Percentiles rank a stretch among this genome's conserved stretches.
phyloP scores from a whole-genome alignment of 768 basidiomycete species.

The Lenzites betulinus region DNA sequence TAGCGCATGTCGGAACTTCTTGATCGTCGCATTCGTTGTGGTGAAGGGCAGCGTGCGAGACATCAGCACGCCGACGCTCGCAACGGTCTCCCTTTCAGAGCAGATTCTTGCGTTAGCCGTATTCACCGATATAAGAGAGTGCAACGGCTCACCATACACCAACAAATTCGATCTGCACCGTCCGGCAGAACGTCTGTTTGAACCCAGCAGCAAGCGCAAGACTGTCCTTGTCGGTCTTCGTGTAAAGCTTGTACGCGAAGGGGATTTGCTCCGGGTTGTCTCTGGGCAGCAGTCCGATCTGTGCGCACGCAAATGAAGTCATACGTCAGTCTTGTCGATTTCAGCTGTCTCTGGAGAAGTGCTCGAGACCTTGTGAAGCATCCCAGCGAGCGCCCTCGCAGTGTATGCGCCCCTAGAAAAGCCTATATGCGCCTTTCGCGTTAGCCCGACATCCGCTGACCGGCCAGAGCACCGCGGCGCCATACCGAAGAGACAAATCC shows the following conservation, averaged over 20 bases:
- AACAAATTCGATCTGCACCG: slow-evolving; percentile 75
- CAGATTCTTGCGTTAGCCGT: neutral
- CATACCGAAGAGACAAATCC: slow-evolving; percentile 71
- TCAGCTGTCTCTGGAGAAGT: neutral
- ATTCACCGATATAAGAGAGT: neutral
- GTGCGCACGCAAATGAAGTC: neutral
- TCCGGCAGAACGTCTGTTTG: slow-evolving; percentile 68
- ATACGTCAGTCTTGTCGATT: neutral
- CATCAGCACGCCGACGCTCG: slow-evolving; percentile 70
- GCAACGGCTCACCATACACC: slow-evolving; percentile 62
- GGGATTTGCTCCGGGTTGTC: slow-evolving; percentile 70
- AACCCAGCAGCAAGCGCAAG: slow-evolving; percentile 59
- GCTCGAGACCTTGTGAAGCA: slow-evolving; percentile 61
- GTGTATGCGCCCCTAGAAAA: slow-evolving; percentile 77
- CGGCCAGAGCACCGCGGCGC: neutral
- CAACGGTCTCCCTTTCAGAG: slow-evolving; percentile 69
- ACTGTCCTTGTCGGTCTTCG: slow-evolving; percentile 47
- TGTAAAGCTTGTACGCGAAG: slow-evolving; percentile 77
- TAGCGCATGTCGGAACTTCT: slow-evolving; percentile 75
- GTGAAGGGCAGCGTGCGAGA: slow-evolving; percentile 68
- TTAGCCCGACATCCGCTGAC: neutral
- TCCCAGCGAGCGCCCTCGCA: slow-evolving; percentile 71
- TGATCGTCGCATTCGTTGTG: slow-evolving; percentile 59
- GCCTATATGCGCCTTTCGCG: slow-evolving; percentile 40
- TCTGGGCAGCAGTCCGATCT: slow-evolving; percentile 72